Base-by-base conservation (phyloP, 805 yeast species). In the Starmerella powellii region DNA sequence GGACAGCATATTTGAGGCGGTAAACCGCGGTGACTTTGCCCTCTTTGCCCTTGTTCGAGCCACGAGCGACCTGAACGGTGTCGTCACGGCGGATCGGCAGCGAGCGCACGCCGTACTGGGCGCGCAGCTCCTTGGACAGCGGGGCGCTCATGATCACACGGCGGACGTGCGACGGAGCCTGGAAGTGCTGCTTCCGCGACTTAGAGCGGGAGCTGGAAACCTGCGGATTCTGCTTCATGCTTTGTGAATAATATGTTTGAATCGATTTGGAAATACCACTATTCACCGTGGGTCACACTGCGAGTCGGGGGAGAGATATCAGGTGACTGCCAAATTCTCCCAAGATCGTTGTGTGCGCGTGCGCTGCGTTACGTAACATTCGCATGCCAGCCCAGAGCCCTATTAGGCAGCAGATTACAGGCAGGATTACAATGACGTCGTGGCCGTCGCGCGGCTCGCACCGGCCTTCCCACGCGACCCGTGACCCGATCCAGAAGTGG, bases 171-270 rank as follows among this genome's bases (percentile, higher is more conserved):
- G 98, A 88, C 64, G 97, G 93, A 61, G 98, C 93, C 64, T 74
- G 75, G 88, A 91, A 91, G 81, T 91, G 83, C 71, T 97, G 97
- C 84, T 91, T 91, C 83, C 98, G 87, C 71, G 96, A 77, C 81
- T 91, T 91, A 72, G 94, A 82, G 78, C 98, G 91, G 68, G 95
- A 87, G 70, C 94, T 80, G 64, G 98, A 86, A 71, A 91, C 97
- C 95, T 91, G 57, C 45, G 47, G 53, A 45, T 51, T 47, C 52
- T 52, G 56, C 57, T 54, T 54, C 58, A 53, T 53, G 47, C 46
- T 23, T 23, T 47, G 48, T 42, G 26, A 23, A 16, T 32, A 31
- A 28, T 30, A 24, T 31, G 40, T 37, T 36, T 28, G 34, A 20
- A 28, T 16, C 34, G 41, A 26, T 26, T 24, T 16, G 31, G 16